Percentiles rank a stretch among this genome's conserved stretches.
Evolutionary conservation across 1,139 yeast genomes (phyloP).

Genomic region (Nakaseomyces nivariensis): DNA sequence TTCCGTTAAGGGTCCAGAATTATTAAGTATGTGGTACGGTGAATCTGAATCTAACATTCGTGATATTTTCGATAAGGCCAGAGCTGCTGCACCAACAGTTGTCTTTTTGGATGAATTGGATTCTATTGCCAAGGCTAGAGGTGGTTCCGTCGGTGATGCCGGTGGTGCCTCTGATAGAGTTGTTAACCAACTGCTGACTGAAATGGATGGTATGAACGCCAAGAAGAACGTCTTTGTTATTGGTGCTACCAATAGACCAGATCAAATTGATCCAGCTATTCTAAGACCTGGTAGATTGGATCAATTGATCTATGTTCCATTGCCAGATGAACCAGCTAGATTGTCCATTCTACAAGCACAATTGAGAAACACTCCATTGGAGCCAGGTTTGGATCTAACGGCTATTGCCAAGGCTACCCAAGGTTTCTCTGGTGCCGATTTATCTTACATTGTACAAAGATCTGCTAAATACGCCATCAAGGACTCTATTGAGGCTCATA

Average conservation of each 20-base stretch:
- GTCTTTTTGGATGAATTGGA: constrained; percentile 96
- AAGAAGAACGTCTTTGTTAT: constrained; percentile 96
- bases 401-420: constrained; percentile 89
- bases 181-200: constrained; percentile 93
- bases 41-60: constrained; percentile 95
- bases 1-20: constrained; percentile 65
- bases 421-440: constrained; percentile 99
- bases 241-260: constrained; percentile 99
- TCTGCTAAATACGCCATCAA: constrained; percentile 98
- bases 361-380: constrained; percentile 95
- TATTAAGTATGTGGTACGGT: constrained; percentile 83
- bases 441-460: constrained; percentile 93
- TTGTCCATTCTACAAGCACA: constrained; percentile 89
- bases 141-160: constrained; percentile 86
- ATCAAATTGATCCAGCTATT: constrained; percentile 96
- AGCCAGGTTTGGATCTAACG: constrained; percentile 83
- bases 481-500: constrained; percentile 87
- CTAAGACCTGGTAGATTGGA: constrained; percentile 99
- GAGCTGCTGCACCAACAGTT: constrained; percentile 98
- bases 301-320: constrained; percentile 95
- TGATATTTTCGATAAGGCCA: constrained; percentile 94
- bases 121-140: constrained; percentile 96
- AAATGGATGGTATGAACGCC: constrained; percentile 99
- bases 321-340: constrained; percentile 93
- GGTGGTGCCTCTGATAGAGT: constrained; percentile 99